A percentile compares a stretch with the other conserved stretches of the same genome.
phyloP scores from a whole-genome alignment of 805 yeast genomes.

The Candida arabinofermentans region DNA sequence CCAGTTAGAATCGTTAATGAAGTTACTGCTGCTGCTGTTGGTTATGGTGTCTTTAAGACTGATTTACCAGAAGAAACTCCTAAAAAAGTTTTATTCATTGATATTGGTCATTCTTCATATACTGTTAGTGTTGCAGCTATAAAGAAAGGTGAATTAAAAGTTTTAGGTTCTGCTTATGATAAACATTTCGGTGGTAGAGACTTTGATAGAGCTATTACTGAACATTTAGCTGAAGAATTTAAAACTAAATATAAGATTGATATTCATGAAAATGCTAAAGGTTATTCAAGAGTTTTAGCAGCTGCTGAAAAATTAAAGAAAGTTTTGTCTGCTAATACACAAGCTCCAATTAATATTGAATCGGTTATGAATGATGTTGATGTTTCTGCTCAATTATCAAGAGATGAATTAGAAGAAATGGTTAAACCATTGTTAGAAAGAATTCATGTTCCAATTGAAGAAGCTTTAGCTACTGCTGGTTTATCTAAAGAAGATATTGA shows the following conservation, averaged over 20 bases:
- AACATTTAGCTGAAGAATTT: slow-evolving; percentile 92
- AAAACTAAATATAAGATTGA: slow-evolving; percentile 90
- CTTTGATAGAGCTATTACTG: slow-evolving; percentile 89
- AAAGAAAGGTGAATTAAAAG: slow-evolving; percentile 94
- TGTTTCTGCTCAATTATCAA: slow-evolving; percentile 80
- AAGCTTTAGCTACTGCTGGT: slow-evolving; percentile 79
- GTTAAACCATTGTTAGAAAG: slow-evolving; percentile 78
- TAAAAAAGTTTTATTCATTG: slow-evolving; percentile 87
- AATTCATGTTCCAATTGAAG: slow-evolving; percentile 71
- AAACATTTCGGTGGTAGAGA: slow-evolving; percentile 98
- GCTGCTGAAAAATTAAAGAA: slow-evolving; percentile 94
- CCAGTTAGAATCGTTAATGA: slow-evolving; percentile 98
- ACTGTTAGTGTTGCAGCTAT: slow-evolving; percentile 86
- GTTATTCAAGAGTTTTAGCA: slow-evolving; percentile 84
- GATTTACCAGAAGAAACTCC: slow-evolving; percentile 94
- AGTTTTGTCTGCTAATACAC: slow-evolving; percentile 91
- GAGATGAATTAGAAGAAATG: slow-evolving; percentile 91
- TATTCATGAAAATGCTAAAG: slow-evolving; percentile 87
- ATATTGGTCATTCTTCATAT: slow-evolving; percentile 95
- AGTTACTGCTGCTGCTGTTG: slow-evolving; percentile 97
- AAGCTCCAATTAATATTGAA: slow-evolving; percentile 93
- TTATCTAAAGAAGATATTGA: slow-evolving; percentile 71
- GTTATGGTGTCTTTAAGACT: slow-evolving; percentile 97
- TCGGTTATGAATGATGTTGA: slow-evolving; percentile 97
- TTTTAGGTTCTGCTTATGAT: slow-evolving; percentile 88